These are phyloP conservation scores for Ceratobasidium papillatum DNA, from an alignment of 1,284 basidiomycete genomes.

Conservation along the genomic window DNA sequence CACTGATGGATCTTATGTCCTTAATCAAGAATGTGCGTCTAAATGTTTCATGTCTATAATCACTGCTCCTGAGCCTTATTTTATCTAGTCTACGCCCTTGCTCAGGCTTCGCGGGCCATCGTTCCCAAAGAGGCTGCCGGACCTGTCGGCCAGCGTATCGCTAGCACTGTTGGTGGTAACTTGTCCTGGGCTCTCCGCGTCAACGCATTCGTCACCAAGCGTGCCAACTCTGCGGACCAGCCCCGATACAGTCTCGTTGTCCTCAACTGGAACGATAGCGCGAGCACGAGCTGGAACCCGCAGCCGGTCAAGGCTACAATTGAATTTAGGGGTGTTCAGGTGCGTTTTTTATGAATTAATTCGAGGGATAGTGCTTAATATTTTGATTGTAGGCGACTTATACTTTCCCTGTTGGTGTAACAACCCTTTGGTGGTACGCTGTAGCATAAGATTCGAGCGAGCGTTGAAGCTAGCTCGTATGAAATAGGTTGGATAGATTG, in stretches of 20 bases:
- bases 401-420: constrained; percentile 72
- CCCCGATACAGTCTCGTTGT: constrained; percentile 46
- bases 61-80: neutral
- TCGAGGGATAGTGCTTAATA: constrained; percentile 45
- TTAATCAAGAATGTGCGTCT: constrained; percentile 74
- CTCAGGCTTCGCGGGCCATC: constrained; percentile 75
- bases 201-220: constrained; percentile 68
- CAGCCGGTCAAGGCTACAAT: constrained; percentile 69
- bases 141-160: constrained; percentile 72
- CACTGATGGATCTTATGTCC: constrained; percentile 64
- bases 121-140: constrained; percentile 72
- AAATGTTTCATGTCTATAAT: neutral
- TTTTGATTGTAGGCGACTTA: constrained; percentile 57
- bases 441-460: constrained; percentile 8
- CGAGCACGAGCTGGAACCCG: constrained; percentile 66
- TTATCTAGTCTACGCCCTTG: constrained; percentile 71
- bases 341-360: constrained; percentile 47
- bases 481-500: neutral
- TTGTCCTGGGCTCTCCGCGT: constrained; percentile 68
- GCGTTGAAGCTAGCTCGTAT: neutral
- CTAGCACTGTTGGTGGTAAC: constrained; percentile 65
- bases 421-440: constrained; percentile 60
- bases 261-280: constrained; percentile 56
- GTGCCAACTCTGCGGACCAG: constrained; percentile 66
- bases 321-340: constrained; percentile 73